A percentile compares a stretch with the other conserved stretches of the same genome.
phyloP scores from a whole-genome alignment of 257 asterid genomes.

The Mitragyna speciosa region DNA sequence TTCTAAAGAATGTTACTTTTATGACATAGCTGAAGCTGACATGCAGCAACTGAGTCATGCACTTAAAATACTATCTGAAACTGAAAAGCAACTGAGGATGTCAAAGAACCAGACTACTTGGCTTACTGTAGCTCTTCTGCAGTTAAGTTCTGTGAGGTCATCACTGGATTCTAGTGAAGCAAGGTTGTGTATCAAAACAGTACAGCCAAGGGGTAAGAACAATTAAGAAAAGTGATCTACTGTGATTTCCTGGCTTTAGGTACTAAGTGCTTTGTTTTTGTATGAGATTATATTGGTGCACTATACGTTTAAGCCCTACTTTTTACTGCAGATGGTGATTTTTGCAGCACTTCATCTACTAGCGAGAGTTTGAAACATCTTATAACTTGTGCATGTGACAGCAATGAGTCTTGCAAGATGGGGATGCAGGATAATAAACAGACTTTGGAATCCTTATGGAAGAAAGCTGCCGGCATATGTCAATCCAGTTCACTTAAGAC shows the following conservation, averaged over 20 bases:
- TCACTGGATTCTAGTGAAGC: constrained; percentile 40
- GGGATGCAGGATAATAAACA: constrained; percentile 41
- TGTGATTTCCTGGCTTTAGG: not conserved
- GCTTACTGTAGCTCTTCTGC: constrained; percentile 80
- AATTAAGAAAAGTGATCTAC: not conserved
- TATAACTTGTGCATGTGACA: constrained; percentile 41
- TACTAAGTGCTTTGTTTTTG: constrained; percentile 6
- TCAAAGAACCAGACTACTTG: constrained; percentile 80
- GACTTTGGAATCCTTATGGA: constrained; percentile 62
- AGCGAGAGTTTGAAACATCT: constrained; percentile 66
- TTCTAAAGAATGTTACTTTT: constrained; percentile 9
- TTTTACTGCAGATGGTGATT: constrained; percentile 54
- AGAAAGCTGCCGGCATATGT: constrained; percentile 52
- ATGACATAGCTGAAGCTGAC: constrained; percentile 63
- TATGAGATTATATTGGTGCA: constrained; percentile 8
- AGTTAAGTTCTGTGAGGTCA: constrained; percentile 59
- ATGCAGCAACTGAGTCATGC: constrained; percentile 75
- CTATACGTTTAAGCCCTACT: constrained; percentile 11
- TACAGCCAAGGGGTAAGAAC: constrained; percentile 56
- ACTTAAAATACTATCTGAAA: constrained; percentile 70
- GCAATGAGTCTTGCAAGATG: constrained; percentile 30
- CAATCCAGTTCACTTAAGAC: constrained; percentile 52
- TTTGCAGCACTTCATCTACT: constrained; percentile 63
- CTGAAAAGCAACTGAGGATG: constrained; percentile 77
- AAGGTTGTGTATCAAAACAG: constrained; percentile 40